A percentile compares a stretch with the other conserved stretches of the same genome.
Conservation (phyloP, 2,329 filamentous ascomycete genomes). For the Talaromyces sp. region DNA sequence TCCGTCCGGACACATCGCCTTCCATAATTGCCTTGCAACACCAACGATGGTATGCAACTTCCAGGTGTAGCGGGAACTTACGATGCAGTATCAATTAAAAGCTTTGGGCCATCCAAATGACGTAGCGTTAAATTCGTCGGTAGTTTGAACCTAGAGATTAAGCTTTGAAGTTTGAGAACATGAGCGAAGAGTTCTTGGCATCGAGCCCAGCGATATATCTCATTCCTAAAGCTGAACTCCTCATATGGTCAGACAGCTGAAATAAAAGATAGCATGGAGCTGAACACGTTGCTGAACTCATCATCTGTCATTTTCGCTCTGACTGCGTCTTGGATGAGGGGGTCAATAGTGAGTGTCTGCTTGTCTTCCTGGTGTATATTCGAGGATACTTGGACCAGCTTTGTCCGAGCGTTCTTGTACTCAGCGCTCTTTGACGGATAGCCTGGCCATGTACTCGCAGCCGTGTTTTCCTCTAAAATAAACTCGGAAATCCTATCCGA, state of each 20-base stretch:
- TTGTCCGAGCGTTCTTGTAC: slow-evolving; percentile 1
- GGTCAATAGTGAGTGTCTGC: background rate
- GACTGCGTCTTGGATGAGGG: slow-evolving; percentile 2
- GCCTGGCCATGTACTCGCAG: background rate
- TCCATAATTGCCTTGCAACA: slow-evolving; percentile 2
- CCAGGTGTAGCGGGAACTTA: background rate
- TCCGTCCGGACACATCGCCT: background rate
- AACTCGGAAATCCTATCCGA: background rate
- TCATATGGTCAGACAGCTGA: slow-evolving; percentile 3
- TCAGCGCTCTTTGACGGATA: background rate
- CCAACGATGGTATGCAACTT: background rate
- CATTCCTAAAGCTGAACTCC: slow-evolving; percentile 2
- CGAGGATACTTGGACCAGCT: background rate
- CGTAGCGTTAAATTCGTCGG: background rate
- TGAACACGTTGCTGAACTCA: background rate
- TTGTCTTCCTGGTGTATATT: background rate
- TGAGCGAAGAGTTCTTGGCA: slow-evolving; percentile 1
- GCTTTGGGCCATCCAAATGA: slow-evolving; percentile 1
- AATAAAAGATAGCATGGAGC: background rate
- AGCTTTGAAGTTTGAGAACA: background rate
- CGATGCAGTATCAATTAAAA: slow-evolving; percentile 2
- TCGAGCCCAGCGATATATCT: background rate
- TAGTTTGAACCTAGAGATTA: background rate
- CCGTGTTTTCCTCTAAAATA: background rate
- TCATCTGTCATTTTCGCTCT: slow-evolving; percentile 2